Percentiles rank a stretch among this genome's conserved stretches.
These are phyloP conservation scores for Candida hispaniensis DNA, from an alignment of 805 yeast species.

Conservation along the genomic window DNA sequence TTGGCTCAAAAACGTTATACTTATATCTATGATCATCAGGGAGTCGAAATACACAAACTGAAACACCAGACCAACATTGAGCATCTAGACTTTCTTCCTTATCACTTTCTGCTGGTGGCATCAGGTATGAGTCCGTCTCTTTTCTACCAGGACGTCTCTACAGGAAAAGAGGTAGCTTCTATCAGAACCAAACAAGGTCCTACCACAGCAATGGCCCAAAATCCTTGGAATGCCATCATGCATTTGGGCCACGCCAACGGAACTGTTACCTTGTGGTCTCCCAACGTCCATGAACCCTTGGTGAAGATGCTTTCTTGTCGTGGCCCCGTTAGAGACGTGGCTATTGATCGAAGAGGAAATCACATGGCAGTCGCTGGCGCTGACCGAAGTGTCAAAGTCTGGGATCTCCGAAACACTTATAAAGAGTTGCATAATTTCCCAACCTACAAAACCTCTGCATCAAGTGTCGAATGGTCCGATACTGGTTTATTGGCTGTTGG, in stretches of 20 bases:
- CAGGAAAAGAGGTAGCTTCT: slow-evolving; percentile 79
- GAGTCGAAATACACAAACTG: slow-evolving; percentile 83
- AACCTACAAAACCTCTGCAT: slow-evolving; percentile 75
- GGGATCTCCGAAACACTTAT: slow-evolving; percentile 85
- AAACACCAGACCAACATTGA: slow-evolving; percentile 84
- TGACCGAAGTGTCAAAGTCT: slow-evolving; percentile 72
- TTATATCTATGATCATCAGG: slow-evolving; percentile 82
- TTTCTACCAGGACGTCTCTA: slow-evolving; percentile 90
- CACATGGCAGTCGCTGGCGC: slow-evolving; percentile 92
- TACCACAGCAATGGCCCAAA: slow-evolving; percentile 75
- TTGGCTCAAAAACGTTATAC: slow-evolving; percentile 94
- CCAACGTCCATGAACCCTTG: slow-evolving; percentile 72
- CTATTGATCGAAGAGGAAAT: slow-evolving; percentile 82
- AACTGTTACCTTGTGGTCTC: slow-evolving; percentile 88
- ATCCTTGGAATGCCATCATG: slow-evolving; percentile 92
- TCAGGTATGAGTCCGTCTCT: slow-evolving; percentile 85
- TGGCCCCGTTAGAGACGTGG: slow-evolving; percentile 80
- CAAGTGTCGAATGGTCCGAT: slow-evolving; percentile 70
- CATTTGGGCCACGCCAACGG: slow-evolving; percentile 93
- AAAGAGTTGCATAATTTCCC: slow-evolving; percentile 57
- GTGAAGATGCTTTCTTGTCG: slow-evolving; percentile 70
- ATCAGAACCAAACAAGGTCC: slow-evolving; percentile 83
- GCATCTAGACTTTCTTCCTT: slow-evolving; percentile 77
- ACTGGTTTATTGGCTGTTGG: slow-evolving; percentile 79
- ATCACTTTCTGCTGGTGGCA: slow-evolving; percentile 76